Percentiles rank a stretch among this genome's conserved stretches.
Evolutionary conservation across 2,329 filamentous ascomycete genomes (phyloP).

Genomic region (Monilinia fructigena): DNA sequence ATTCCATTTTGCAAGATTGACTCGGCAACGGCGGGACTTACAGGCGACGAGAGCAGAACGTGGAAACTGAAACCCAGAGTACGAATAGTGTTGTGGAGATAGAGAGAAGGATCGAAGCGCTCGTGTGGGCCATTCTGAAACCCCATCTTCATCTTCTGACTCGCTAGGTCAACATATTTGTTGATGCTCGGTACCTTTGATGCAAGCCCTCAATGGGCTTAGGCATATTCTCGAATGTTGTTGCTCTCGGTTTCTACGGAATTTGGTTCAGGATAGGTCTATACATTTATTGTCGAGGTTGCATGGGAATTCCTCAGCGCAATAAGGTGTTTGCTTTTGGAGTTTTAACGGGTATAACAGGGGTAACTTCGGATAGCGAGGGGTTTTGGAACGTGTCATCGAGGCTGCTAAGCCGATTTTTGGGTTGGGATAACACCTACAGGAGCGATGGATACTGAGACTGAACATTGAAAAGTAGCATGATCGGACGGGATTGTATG

Average conservation of each 20-base stretch:
- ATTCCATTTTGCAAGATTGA: conserved; percentile 21
- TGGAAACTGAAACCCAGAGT: neutral
- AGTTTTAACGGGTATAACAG: neutral
- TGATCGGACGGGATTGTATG: neutral
- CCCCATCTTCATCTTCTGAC: neutral
- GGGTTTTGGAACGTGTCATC: neutral
- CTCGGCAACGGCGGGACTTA: conserved; percentile 14
- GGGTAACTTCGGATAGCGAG: neutral
- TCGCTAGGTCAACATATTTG: conserved; percentile 1
- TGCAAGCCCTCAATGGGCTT: neutral
- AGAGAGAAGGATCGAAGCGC: neutral
- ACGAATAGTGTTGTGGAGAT: neutral
- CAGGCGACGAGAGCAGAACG: neutral
- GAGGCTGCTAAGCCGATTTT: neutral
- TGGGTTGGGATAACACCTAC: neutral
- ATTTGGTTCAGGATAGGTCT: neutral
- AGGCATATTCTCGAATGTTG: neutral
- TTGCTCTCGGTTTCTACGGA: neutral
- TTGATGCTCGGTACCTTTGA: neutral
- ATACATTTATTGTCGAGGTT: neutral
- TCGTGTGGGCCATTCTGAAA: neutral
- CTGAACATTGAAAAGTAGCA: neutral
- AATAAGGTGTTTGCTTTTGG: neutral
- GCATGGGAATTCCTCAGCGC: neutral
- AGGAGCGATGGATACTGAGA: neutral